Base-by-base conservation (phyloP, 2,329 filamentous ascomycete species). In the Venturia nashicola region DNA sequence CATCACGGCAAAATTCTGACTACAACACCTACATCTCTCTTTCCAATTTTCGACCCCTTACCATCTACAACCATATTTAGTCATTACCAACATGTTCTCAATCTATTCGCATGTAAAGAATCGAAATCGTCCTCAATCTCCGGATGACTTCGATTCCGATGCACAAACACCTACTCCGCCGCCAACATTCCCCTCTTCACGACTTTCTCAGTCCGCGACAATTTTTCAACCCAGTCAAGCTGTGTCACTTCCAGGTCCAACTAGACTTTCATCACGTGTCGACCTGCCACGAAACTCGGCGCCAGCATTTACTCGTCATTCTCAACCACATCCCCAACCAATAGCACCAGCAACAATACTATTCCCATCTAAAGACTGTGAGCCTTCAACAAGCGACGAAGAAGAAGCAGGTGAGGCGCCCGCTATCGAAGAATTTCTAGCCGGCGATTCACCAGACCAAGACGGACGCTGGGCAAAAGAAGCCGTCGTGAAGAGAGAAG, bases 51-150 rank as follows among this genome's bases (percentile, higher is more conserved):
- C 9, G 6, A 36, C 3, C 16, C 27, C 4, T n/a, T 20, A 8
- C 27, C 32, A 57, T 36, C 46, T 36, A 57, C 51, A n/a, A 32
- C 18, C 3, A 57, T 36, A 32, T 14, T 8, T 5, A 12, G 14
- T n/a, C 32, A 36, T n/a, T 16, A 20, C 14, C 27, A 36, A 34
- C 51, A 57, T 57, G 51, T 57, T 57, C 51, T 57, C 51, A 2
- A 57, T 57, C 32, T 57, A 57, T 57, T 57, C 51, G 16, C 51
- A 57, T 36, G 51, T 57, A 18, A 57, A 23, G 51, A 57, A n/a
- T 6, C 27, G 32, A n/a, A 36, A 57, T 14, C 51, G 23, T 5
- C 27, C 20, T 9, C 51, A 36, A n/a, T 6, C 16, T n/a, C 51
- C 32, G 1, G 51, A 36, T 12, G 48, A 7, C 14, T 57, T 32